Conservation (phyloP, 805 yeast species). For the Suhomyces prunicola region DNA sequence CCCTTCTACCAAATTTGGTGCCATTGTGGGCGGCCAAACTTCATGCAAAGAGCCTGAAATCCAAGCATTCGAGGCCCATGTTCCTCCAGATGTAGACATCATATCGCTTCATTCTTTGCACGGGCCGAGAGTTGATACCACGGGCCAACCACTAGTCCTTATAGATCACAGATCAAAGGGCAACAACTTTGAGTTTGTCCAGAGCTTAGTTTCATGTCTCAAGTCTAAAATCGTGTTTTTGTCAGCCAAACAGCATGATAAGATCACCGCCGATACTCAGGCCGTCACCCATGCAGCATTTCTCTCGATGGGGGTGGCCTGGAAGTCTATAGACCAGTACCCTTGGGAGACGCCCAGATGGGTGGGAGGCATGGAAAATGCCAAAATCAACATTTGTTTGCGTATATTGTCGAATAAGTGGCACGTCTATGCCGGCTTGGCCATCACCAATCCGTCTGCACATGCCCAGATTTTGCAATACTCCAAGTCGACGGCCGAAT, state of each 20-base stretch:
- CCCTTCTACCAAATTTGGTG: conserved; percentile 81
- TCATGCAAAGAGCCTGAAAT: conserved; percentile 93
- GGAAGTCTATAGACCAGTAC: conserved; percentile 78
- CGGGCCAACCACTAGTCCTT: conserved; percentile 89
- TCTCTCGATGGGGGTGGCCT: conserved; percentile 93
- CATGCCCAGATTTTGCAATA: conserved; percentile 89
- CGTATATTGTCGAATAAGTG: conserved; percentile 91
- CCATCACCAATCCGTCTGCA: conserved; percentile 93
- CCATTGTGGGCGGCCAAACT: conserved; percentile 97
- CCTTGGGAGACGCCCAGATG: conserved; percentile 90
- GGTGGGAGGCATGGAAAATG: conserved; percentile 94
- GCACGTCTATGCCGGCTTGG: conserved; percentile 98
- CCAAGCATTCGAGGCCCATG: conserved; percentile 68
- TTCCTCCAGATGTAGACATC: conserved; percentile 80
- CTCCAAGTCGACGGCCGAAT: conserved; percentile 76
- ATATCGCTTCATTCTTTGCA: conserved; percentile 89
- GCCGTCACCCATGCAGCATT: conserved; percentile 99
- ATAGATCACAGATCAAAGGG: conserved; percentile 68
- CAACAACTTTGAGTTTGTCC: conserved; percentile 58
- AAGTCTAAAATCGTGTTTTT: conserved; percentile 74
- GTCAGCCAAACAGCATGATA: conserved; percentile 86
- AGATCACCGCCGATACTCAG: conserved; percentile 96
- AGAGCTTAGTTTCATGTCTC: conserved; percentile 63
- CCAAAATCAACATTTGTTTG: conserved; percentile 88
- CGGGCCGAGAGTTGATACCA: conserved; percentile 86